Conservation (phyloP, 495 filamentous ascomycete species). For the Talaromyces trachyspermus region DNA sequence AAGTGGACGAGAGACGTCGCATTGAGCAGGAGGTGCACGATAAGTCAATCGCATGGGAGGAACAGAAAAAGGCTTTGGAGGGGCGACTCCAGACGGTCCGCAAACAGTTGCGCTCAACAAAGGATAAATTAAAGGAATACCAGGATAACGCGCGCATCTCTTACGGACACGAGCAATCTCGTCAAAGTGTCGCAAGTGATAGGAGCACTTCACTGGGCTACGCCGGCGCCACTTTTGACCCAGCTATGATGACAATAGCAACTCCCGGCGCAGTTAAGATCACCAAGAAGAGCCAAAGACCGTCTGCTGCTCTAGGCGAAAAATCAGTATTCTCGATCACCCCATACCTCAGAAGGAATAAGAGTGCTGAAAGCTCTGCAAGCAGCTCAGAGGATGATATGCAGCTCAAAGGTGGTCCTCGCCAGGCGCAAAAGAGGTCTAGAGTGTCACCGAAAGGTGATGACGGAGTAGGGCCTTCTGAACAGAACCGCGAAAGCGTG, state of each 20-base stretch:
- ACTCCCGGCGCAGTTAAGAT: constrained; percentile 57
- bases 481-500: background rate
- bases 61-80: constrained; percentile 51
- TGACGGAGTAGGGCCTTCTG: background rate
- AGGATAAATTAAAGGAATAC: constrained; percentile 60
- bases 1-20: constrained; percentile 33
- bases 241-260: constrained; percentile 50
- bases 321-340: constrained; percentile 92
- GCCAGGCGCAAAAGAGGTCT: background rate
- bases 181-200: constrained; percentile 26
- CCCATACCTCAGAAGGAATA: constrained; percentile 77
- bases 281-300: constrained; percentile 45
- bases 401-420: constrained; percentile 20
- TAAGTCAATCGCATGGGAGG: constrained; percentile 39
- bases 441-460: constrained; percentile 4
- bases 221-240: constrained; percentile 37
- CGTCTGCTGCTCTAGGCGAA: constrained; percentile 58
- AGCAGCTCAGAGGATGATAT: constrained; percentile 24
- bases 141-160: constrained; percentile 24
- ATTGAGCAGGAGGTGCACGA: constrained; percentile 24
- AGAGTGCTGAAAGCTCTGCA: constrained; percentile 40
- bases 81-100: constrained; percentile 60
- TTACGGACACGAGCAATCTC: constrained; percentile 11
- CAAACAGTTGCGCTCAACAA: constrained; percentile 56
- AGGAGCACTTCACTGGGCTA: constrained; percentile 31